Evolutionary conservation across 2,329 filamentous ascomycete genomes (phyloP).

Genomic region (Hysterium pulicare): DNA sequence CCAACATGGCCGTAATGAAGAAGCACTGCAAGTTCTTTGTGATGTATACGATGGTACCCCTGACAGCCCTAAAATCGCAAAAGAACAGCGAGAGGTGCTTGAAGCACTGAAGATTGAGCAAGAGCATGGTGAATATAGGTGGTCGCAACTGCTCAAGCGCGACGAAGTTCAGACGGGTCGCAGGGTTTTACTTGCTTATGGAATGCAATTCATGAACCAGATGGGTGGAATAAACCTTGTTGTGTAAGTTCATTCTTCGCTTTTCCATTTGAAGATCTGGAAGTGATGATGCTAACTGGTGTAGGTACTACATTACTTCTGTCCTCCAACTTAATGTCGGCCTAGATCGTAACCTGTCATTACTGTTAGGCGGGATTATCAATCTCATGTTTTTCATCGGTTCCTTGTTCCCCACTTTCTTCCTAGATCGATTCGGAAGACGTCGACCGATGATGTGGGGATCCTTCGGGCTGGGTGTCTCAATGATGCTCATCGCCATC

Average conservation of each 20-base stretch:
- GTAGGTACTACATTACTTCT: constrained; percentile 41
- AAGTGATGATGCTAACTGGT: not conserved
- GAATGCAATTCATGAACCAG: constrained; percentile 41
- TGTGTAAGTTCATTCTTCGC: too few relatives aligned
- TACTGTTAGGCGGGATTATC: constrained; percentile 47
- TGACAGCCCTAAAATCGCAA: constrained; percentile 53
- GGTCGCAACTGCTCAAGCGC: constrained; percentile 37
- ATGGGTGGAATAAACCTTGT: too few relatives aligned
- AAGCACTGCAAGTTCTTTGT: constrained; percentile 49
- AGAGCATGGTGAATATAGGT: constrained; percentile 37
- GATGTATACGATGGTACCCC: constrained; percentile 45
- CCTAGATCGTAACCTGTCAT: constrained; percentile 41
- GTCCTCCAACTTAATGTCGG: constrained; percentile 48
- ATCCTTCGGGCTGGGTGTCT: constrained; percentile 26
- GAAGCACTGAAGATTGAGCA: constrained; percentile 35
- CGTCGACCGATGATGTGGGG: constrained; percentile 32
- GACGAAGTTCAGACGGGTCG: constrained; percentile 41
- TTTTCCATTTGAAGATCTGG: not conserved
- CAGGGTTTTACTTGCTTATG: constrained; percentile 38
- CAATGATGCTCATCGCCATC: constrained; percentile 33
- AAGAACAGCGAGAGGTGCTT: constrained; percentile 45
- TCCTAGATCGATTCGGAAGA: constrained; percentile 28
- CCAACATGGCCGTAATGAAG: constrained; percentile 38
- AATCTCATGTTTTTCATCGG: constrained; percentile 31
- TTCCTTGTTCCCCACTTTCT: constrained; percentile 38